Evolutionary conservation across 2,329 filamentous ascomycete genomes (phyloP).

Genomic region (Arthrinium puccinioides): DNA sequence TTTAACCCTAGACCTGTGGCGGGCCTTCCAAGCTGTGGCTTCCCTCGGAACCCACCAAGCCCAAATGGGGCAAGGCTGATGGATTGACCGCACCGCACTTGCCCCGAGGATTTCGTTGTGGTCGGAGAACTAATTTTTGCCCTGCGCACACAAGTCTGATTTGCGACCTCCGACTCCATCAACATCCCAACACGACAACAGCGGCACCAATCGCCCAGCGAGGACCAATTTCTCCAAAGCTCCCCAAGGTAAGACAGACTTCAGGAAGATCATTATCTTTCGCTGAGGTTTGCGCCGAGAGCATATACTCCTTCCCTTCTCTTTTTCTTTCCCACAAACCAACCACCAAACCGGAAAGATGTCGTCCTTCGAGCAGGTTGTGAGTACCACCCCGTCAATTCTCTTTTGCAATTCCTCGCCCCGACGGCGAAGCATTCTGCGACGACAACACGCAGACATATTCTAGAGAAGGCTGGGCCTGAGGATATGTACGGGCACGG

Average conservation of each 20-base stretch:
- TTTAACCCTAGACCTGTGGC: background rate
- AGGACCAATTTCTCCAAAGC: constrained; percentile 8
- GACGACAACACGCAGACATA: background rate
- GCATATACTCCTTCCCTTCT: constrained; percentile 11
- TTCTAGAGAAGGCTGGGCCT: background rate
- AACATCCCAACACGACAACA: constrained; percentile 1
- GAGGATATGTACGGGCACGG: background rate
- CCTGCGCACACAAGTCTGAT: background rate
- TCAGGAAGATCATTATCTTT: constrained; percentile 5
- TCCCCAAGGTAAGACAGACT: constrained; percentile 8
- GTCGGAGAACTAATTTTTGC: background rate
- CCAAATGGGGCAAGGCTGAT: no score
- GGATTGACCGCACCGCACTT: no score
- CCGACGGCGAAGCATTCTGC: background rate
- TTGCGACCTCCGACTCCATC: no score
- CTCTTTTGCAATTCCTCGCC: background rate
- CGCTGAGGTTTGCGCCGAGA: constrained; percentile 8
- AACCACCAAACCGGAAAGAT: constrained; percentile 38
- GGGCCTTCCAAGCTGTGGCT: background rate
- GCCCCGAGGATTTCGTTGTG: no score
- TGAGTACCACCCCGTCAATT: constrained; percentile 39
- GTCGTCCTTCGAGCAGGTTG: constrained; percentile 65
- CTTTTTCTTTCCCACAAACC: constrained; percentile 15
- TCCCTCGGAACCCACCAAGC: background rate
- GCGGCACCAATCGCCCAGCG: constrained; percentile 4